phyloP scores from a whole-genome alignment of 2,329 filamentous ascomycete genomes.

The Penicillium concentricum region DNA sequence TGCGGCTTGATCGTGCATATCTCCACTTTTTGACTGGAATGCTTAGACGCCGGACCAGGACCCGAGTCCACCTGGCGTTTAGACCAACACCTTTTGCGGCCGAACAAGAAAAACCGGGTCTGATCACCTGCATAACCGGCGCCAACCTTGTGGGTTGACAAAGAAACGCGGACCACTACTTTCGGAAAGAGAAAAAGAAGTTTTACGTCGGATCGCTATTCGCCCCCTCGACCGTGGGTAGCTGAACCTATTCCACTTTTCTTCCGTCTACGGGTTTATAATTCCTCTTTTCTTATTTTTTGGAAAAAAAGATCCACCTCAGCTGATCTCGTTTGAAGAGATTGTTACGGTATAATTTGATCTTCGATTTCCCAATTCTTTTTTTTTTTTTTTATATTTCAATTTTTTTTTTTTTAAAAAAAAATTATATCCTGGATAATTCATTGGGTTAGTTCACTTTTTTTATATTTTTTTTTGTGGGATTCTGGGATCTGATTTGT shows the following conservation, averaged over 20 bases:
- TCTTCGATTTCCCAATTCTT: constrained; percentile 8
- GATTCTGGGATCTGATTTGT: constrained; percentile 11
- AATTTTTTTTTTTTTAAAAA: constrained; percentile 1
- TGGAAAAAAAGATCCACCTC: constrained; percentile 1
- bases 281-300: background rate
- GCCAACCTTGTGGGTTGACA: constrained; percentile 16
- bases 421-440: background rate
- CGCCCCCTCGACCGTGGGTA: constrained; percentile 30
- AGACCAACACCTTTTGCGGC: constrained; percentile 8
- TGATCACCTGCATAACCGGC: constrained; percentile 39
- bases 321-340: constrained; percentile 2
- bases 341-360: constrained; percentile 3
- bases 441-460: constrained; percentile 3
- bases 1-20: constrained; percentile 27
- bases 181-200: background rate
- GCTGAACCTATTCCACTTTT: constrained; percentile 21
- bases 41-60: constrained; percentile 30
- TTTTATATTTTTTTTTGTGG: constrained; percentile 3
- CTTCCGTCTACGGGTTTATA: background rate
- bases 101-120: constrained; percentile 21
- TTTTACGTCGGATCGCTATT: constrained; percentile 34
- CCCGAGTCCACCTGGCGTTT: constrained; percentile 27
- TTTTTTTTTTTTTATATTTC: no score
- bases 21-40: constrained; percentile 31
- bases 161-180: background rate